Base-by-base conservation (phyloP, 2,329 filamentous ascomycete genomes). In the Anthostomella pinea region DNA sequence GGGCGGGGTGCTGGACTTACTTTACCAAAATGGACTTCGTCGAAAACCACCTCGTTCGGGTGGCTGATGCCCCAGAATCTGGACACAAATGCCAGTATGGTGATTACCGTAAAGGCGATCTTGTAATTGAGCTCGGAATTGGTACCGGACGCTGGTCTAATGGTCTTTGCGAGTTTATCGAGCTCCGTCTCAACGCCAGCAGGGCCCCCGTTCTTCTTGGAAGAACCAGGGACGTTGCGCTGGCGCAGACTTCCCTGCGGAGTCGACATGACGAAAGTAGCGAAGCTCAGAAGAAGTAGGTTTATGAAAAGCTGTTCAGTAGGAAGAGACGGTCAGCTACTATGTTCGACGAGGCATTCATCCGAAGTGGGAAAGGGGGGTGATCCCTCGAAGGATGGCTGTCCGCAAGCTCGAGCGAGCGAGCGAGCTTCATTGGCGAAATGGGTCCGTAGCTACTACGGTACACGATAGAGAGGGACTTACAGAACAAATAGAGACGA, bases 11-110 rank as follows among this genome's bases (percentile, higher is more conserved):
- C 18, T 21, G 35, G 28, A 34, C 75, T 41, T 73, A 96, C 91
- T 85, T 98, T 98, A 70, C 93, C 93, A 65, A 98, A 98, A 69
- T 98, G 93, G 39, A 98, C 93, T 67, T 98, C 93, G 60, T 98
- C 93, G 59, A 98, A 98, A 32, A 98, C 93, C 38, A 98, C 93
- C 70, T 97, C 86, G 59, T 95, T 83, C 11, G 93, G 93, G 66
- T 96, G 90, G 62, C 77, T 87, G 62, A 98, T 96, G 46, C 89
- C 90, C 80, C 86, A 97, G 73, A 98, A 98, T 45, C 93, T 79
- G 30, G 93, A 97, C 45, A 89, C 58, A 58, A 98, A 97, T 32
- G 88, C 91, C 49, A 96, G 69, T 18, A 79, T 56, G 2, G 91
- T 97, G 58, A 95, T 82, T 51, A 95, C 60, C 20, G 67, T 65